These are phyloP conservation scores for Berkeleyomyces basicola DNA, from an alignment of 2,329 filamentous ascomycete genomes.

Conservation along the genomic window DNA sequence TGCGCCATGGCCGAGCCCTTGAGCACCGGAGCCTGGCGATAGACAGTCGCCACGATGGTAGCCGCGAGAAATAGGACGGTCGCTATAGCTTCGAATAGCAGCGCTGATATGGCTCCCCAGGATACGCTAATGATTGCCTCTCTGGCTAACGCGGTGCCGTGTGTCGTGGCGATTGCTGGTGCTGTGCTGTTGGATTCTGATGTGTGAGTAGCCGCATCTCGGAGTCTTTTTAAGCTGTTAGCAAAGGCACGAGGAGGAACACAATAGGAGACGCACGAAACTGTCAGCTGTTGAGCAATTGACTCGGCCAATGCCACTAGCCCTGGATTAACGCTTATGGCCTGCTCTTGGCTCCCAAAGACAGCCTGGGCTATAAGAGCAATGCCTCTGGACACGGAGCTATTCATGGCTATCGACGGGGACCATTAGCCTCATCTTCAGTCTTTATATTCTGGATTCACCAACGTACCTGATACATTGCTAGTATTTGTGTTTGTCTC, in stretches of 20 bases:
- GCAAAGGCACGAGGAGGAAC: not conserved
- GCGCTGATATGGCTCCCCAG: slow-evolving; percentile 18
- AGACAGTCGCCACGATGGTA: slow-evolving; percentile 18
- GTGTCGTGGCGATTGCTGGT: slow-evolving; percentile 6
- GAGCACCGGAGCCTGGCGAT: slow-evolving; percentile 16
- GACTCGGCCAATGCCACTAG: slow-evolving; percentile 15
- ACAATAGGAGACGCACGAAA: slow-evolving; percentile 15
- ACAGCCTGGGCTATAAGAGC: not conserved
- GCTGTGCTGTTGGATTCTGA: not conserved
- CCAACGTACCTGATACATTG: not conserved
- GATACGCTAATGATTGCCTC: slow-evolving; percentile 16
- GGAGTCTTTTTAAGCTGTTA: slow-evolving; percentile 4
- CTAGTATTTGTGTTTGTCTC: slow-evolving; percentile 12
- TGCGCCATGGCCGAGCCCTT: slow-evolving; percentile 18
- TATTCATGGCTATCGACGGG: not conserved
- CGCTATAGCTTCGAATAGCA: slow-evolving; percentile 16
- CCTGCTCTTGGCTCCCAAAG: slow-evolving; percentile 9
- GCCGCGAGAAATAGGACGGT: slow-evolving; percentile 16
- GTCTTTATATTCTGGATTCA: no score
- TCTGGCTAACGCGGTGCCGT: slow-evolving; percentile 14
- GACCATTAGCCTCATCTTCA: not conserved
- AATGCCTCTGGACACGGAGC: not conserved
- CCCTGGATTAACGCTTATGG: not conserved
- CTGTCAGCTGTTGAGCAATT: slow-evolving; percentile 17
- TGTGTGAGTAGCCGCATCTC: not conserved